Percentiles rank a stretch among this genome's conserved stretches.
Evolutionary conservation across 164 flowering plant genomes (phyloP).

Genomic region (Berberis vulgaris): DNA sequence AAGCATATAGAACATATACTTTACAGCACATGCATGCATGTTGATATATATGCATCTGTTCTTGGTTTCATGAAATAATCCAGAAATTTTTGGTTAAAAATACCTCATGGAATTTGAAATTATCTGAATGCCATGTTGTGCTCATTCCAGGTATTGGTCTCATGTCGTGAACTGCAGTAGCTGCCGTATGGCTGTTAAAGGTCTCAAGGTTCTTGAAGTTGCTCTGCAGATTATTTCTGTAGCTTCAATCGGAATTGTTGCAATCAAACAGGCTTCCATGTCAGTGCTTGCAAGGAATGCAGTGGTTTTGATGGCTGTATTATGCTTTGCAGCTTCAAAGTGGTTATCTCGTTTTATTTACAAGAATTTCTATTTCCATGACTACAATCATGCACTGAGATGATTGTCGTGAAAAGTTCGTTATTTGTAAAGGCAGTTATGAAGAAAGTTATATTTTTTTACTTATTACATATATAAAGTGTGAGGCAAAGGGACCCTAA

Average conservation of each 20-base stretch:
- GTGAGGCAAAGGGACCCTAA: no score
- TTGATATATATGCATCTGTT: no score
- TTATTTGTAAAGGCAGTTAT: no score
- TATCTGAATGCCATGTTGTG: not conserved
- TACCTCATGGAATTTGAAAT: not conserved
- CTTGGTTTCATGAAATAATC: no score
- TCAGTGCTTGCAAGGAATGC: constrained; percentile 30
- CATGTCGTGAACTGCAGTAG: constrained; percentile 83
- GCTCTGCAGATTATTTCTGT: constrained; percentile 47
- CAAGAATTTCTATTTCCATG: constrained; percentile 62
- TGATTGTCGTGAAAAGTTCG: not conserved
- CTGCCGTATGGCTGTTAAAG: constrained; percentile 54
- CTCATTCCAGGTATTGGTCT: constrained; percentile 31
- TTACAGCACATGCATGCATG: no score
- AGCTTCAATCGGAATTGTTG: constrained; percentile 48
- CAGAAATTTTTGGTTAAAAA: not conserved
- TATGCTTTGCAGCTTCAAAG: constrained; percentile 44
- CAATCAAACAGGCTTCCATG: constrained; percentile 33
- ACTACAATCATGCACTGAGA: constrained; percentile 50
- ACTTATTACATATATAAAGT: no score
- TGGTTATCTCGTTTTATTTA: constrained; percentile 68
- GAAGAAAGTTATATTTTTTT: no score
- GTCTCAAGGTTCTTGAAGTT: constrained; percentile 45
- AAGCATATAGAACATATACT: not conserved
- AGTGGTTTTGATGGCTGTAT: constrained; percentile 34